Evolutionary conservation across 2,329 filamentous ascomycete genomes (phyloP).

Genomic region (Pestalotiopsis sp.): DNA sequence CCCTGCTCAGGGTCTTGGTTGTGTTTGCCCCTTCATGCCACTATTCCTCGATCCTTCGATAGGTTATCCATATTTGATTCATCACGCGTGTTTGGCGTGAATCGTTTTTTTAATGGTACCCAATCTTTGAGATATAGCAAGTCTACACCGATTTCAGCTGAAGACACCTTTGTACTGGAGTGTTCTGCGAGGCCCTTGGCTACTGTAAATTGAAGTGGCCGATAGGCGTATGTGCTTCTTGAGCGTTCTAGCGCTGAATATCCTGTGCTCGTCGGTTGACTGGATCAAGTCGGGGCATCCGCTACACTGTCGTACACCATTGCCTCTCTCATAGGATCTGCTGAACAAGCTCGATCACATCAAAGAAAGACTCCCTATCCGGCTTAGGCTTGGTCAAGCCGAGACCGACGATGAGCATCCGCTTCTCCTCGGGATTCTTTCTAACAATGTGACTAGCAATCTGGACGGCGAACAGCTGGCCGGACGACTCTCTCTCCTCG

Average conservation of each 20-base stretch:
- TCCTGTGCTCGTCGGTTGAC: too few relatives aligned
- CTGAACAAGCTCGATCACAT: conserved; percentile 65
- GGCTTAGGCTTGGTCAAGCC: conserved; percentile 56
- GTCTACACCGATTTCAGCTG: too few relatives aligned
- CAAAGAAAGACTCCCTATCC: conserved; percentile 63
- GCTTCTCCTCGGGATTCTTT: conserved; percentile 65
- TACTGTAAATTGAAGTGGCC: too few relatives aligned
- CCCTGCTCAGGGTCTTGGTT: background rate
- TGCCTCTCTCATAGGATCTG: conserved; percentile 49
- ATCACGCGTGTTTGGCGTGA: too few relatives aligned
- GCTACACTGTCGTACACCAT: background rate
- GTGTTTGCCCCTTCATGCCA: background rate
- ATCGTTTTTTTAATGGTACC: too few relatives aligned
- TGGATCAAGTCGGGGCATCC: background rate
- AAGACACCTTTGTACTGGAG: too few relatives aligned
- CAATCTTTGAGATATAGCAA: too few relatives aligned
- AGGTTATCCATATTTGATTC: background rate
- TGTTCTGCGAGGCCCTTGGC: too few relatives aligned
- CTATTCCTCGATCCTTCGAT: background rate
- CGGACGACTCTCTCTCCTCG: conserved; percentile 77
- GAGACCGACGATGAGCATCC: conserved; percentile 64
- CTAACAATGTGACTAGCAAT: conserved; percentile 80
- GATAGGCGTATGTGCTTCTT: too few relatives aligned
- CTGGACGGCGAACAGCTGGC: conserved; percentile 87
- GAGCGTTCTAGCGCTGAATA: too few relatives aligned